Evolutionary conservation across 2,329 filamentous ascomycete species (phyloP).

Genomic region (Aureobasidium namibiae): DNA sequence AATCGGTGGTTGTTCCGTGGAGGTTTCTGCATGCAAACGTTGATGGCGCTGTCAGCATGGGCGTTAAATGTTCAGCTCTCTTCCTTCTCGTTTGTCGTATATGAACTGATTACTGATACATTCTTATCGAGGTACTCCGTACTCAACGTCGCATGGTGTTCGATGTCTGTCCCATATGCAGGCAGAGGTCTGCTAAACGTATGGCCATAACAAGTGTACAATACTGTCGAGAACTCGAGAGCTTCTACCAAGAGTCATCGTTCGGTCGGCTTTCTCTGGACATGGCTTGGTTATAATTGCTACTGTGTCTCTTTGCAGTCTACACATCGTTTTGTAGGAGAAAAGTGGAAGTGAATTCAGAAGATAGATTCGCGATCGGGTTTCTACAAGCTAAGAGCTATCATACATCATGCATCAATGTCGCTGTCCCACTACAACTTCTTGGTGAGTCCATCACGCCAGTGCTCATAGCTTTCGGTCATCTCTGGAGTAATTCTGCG

Average conservation of each 20-base stretch:
- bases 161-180: too few species aligned
- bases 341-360: too few species aligned
- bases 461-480: constrained; percentile 47
- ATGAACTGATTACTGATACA: background rate
- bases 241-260: background rate
- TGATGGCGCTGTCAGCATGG: background rate
- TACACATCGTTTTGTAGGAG: background rate
- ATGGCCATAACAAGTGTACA: background rate
- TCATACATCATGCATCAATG: background rate
- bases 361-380: background rate
- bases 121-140: background rate
- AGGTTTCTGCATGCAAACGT: background rate
- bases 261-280: background rate
- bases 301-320: background rate
- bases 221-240: background rate
- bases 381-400: background rate
- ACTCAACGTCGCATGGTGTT: background rate
- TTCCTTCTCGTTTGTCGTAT: background rate
- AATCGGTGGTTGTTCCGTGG: background rate
- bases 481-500: constrained; percentile 53
- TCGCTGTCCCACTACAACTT: background rate
- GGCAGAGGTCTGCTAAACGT: too few species aligned
- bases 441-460: constrained; percentile 12
- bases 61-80: background rate
- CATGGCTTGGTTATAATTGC: background rate